These are phyloP conservation scores for Aspergillus homomorphus DNA, from an alignment of 495 filamentous ascomycete species.

Conservation along the genomic window DNA sequence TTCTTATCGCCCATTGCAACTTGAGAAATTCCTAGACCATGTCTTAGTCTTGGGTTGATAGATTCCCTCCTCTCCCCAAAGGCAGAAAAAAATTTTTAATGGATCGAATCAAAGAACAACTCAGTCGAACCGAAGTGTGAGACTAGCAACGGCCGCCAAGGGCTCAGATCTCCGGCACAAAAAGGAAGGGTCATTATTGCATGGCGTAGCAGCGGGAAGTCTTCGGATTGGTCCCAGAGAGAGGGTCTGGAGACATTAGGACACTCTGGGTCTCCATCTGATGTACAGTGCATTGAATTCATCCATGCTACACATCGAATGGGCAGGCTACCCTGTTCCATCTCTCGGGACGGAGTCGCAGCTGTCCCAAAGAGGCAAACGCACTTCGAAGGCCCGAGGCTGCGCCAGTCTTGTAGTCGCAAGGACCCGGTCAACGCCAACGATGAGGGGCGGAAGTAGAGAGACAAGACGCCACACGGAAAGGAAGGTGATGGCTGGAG, in stretches of 20 bases:
- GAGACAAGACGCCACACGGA: not conserved
- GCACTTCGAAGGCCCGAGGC: conserved; percentile 13
- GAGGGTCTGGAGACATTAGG: conserved; percentile 13
- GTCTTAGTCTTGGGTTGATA: not conserved
- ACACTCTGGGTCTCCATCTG: conserved; percentile 4
- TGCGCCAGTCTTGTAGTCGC: not conserved
- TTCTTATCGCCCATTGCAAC: not conserved
- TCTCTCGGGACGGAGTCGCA: conserved; percentile 17
- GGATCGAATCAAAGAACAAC: conserved; percentile 6
- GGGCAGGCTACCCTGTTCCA: not conserved
- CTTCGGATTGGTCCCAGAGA: conserved; percentile 6
- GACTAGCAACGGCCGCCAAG: conserved; percentile 11
- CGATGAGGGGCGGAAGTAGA: no score
- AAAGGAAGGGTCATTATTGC: conserved; percentile 15
- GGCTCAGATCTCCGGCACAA: conserved; percentile 14
- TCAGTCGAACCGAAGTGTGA: conserved; percentile 10
- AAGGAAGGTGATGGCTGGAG: not conserved
- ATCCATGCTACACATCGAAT: conserved; percentile 17
- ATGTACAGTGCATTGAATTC: conserved; percentile 3
- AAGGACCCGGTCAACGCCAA: not conserved
- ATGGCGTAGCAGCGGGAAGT: conserved; percentile 7
- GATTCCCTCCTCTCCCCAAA: not conserved
- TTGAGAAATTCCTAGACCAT: not conserved
- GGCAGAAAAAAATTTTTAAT: not conserved
- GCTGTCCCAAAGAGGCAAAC: conserved; percentile 20